Evolutionary conservation across 2,329 filamentous ascomycete species (phyloP), one percentile per base, ranked within the genome.

Genomic region (Alternaria brassicae): DNA sequence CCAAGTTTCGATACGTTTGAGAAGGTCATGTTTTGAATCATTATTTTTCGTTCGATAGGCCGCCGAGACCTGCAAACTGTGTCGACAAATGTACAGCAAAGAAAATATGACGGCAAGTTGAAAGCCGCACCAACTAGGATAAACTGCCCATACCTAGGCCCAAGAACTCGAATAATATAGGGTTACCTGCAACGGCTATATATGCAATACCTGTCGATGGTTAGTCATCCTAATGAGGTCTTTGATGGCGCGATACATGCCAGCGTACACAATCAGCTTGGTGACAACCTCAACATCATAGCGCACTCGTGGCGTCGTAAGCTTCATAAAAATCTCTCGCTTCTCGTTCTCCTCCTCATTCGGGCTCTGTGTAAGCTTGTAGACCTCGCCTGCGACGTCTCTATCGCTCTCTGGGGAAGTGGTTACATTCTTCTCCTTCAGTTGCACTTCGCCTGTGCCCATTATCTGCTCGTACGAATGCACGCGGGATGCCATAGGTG

Each of bases 231-330:
- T 7, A 4, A 0, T 34, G 13, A 17, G 17, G 17, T 12, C 23
- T 23, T 23, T 6, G 12, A 23, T 3, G 4, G 12, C 4, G 10
- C 13, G 13, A 12, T n/a, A 59, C 88, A 78, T 81, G 92, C 94
- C 95, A 59, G 90, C 86, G 81, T 99, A 99, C 23, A 99, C 92
- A 70, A 99, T 91, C 61, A 99, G 79, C 80, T 97, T 98, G 5
- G 95, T 98, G 36, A 99, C 91, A 37, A 99, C 94, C 78, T 99
- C 95, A n/a, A 98, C 94, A 79, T 99, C 95, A 73, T 98, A 99
- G 69, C 93, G 85, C 60, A 97, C 93, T 67, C 95, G 88, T 48
- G 95, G 93, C 79, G 90, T 92, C 63, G 93, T 89, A 55, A 98
- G 83, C 73, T 85, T 88, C 42, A 89, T 90, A 77, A 98, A 97